Base-by-base conservation (phyloP, 2,329 filamentous ascomycete species). In the Pleurostoma richardsiae region DNA sequence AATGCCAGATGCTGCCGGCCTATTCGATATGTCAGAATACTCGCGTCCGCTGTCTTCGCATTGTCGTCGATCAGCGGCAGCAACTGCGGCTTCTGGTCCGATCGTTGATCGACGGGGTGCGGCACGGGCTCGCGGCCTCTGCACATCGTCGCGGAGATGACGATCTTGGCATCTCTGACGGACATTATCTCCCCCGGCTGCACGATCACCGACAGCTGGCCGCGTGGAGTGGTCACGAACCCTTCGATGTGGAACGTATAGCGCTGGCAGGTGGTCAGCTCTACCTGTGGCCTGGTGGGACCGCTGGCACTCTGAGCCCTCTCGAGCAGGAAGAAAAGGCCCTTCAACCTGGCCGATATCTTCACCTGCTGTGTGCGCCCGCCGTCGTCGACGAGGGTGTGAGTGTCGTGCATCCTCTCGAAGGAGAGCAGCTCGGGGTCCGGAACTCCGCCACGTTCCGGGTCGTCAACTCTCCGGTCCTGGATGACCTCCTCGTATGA, bases 201-300 rank as follows among this genome's bases (percentile, higher is more conserved):
- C 19, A 84, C 88, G 64, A 95, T 76, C 46, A 96, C 82, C 44
- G 86, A 94, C 46, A 92, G 74, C 52, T 90, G 79, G 29, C 83
- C 85, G 52, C 89, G 76, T 2, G 91, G 90, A 10, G 91, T 77
- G 39, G 90, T 90, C 48, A 96, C 80, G 4, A 86, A 90, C 48
- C 92, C 92, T 51, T 90, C 95, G 60, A 96, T 95, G 66, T 96
- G 92, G 67, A 97, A 97, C 42, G 97, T 74, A 62, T 97, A 97
- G 41, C 92, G 83, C 54, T 92, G 86, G 68, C 97, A 97, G 75
- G 92, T 97, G 3, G 92, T 97, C 63, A 97, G 69, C 68, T 97
- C 92, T 44, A 82, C 88, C 61, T 87, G 85, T 43, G 84, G 70
- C 41, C 77, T 63, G 41, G 67, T 72, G 49, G 77, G 79, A 54